Evolutionary conservation across 2,329 filamentous ascomycete genomes (phyloP).

Genomic region (Colletotrichum melonis): DNA sequence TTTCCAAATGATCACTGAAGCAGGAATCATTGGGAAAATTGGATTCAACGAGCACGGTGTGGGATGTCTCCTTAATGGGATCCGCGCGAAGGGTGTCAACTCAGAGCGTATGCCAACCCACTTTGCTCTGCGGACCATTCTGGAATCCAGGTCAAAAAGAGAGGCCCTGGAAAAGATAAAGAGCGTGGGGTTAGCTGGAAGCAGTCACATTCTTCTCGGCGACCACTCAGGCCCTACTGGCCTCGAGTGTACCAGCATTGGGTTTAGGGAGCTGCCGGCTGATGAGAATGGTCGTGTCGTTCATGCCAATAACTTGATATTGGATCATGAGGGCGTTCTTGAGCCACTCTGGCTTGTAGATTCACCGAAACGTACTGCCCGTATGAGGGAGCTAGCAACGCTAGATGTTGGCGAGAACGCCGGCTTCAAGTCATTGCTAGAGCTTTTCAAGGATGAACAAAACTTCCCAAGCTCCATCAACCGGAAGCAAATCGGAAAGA

Average conservation of each 20-base stretch:
- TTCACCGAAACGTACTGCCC: not conserved
- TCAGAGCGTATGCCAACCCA: not conserved
- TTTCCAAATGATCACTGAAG: constrained; percentile 68
- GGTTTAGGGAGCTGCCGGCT: not conserved
- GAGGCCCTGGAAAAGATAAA: not conserved
- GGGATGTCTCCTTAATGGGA: constrained; percentile 44
- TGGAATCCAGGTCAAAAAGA: not conserved
- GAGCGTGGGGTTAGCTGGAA: not conserved
- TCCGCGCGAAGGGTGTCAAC: not conserved
- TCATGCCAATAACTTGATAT: not conserved
- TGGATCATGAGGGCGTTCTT: not conserved
- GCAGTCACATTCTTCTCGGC: not conserved
- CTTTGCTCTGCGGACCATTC: not conserved
- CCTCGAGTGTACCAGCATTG: not conserved
- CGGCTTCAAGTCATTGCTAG: not conserved
- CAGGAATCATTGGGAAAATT: constrained; percentile 73
- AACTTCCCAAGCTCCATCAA: not conserved
- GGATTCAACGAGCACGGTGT: constrained; percentile 70
- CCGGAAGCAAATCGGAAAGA: not conserved
- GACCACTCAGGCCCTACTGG: not conserved
- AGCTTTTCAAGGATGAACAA: not conserved
- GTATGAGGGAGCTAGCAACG: not conserved
- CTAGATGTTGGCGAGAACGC: not conserved
- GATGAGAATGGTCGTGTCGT: not conserved
- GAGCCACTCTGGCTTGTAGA: not conserved